phyloP scores from a whole-genome alignment of 192 early-diverging fungal species.

The Linnemannia schmuckeri region DNA sequence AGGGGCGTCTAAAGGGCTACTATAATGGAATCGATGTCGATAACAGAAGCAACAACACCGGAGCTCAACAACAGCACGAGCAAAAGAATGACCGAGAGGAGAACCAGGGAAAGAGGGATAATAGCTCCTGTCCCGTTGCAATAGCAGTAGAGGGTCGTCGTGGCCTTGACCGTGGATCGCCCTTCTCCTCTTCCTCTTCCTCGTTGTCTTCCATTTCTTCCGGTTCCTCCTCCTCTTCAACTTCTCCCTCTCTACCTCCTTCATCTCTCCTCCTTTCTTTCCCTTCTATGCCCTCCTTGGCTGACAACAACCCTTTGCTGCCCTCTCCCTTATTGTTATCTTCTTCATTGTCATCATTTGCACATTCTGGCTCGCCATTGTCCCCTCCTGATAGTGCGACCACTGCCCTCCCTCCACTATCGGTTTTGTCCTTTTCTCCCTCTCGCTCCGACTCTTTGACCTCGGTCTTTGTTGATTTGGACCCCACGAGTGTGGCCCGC shows the following conservation, averaged over 20 bases:
- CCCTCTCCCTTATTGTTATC: background rate
- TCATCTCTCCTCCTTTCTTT: background rate
- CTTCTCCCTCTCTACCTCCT: constrained; percentile 19
- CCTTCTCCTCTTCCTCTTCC: constrained; percentile 5
- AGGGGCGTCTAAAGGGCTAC: background rate
- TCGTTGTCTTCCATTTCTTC: constrained; percentile 9
- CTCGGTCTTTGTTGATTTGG: background rate
- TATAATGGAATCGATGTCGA: background rate
- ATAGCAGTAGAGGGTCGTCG: background rate
- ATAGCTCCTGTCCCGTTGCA: background rate
- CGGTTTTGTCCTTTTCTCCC: constrained; percentile 2
- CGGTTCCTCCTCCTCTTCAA: constrained; percentile 7
- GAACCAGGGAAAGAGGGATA: background rate
- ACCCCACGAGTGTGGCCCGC: background rate
- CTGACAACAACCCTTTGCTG: background rate
- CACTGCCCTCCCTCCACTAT: constrained; percentile 12
- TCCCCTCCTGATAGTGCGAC: constrained; percentile 33
- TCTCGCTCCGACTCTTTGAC: background rate
- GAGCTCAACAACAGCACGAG: background rate
- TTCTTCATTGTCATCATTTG: constrained; percentile 2
- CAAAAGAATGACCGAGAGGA: background rate
- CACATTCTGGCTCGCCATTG: background rate
- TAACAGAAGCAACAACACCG: background rate
- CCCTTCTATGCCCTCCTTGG: background rate
- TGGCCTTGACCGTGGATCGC: constrained; percentile 7